Base-by-base conservation (phyloP, 805 yeast species). In the Jamesozyma hellenica region DNA sequence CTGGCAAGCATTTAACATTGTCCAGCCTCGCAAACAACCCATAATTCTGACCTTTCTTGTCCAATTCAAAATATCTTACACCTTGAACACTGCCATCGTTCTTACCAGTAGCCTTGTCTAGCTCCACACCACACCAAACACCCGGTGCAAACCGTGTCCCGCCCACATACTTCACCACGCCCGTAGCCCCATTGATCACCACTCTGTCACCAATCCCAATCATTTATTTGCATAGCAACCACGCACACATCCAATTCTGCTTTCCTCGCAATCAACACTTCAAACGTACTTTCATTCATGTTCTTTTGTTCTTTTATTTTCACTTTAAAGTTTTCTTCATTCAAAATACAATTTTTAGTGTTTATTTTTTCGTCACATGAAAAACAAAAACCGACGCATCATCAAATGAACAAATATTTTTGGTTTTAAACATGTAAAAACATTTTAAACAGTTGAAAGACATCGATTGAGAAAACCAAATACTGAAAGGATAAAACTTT, bases 71-170 rank as follows among this genome's bases (percentile, higher is more conserved):
- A 44, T 82, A 71, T 19, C 68, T 50, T 0, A 51, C 55, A 0
- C 82, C 87, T 17, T 75, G 72, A 10, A 87, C 69, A 34, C 73
- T 62, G 0, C 96, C 96, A 52, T 85, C 77, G 53, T 87, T 85
- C 60, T 79, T 83, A 1, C 96, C 96, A 9, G 67, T 65, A 0
- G 92, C 80, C 42, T 76, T 77, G 43, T 79, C 85, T 33, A 86
- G 71, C 49, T 79, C 85, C 6, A 88, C 69, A 0, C 96, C 96
- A 12, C 80, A 68, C 96, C 96, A 88, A 4, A 60, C 46, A 4
- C 85, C 86, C 0, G 68, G 60, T 3, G 82, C 76, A 61, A 80
- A 80, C 35, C 70, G 46, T 0, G 84, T 75, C 12, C 48, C 39
- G 0, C 86, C 86, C 2, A 70, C 42, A 50, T 56, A 79, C 37